Percentiles rank a stretch among this genome's conserved stretches.
These are phyloP conservation scores for Lecanoromycetidae sp. DNA, from an alignment of 2,329 filamentous ascomycete species.

Conservation along the genomic window DNA sequence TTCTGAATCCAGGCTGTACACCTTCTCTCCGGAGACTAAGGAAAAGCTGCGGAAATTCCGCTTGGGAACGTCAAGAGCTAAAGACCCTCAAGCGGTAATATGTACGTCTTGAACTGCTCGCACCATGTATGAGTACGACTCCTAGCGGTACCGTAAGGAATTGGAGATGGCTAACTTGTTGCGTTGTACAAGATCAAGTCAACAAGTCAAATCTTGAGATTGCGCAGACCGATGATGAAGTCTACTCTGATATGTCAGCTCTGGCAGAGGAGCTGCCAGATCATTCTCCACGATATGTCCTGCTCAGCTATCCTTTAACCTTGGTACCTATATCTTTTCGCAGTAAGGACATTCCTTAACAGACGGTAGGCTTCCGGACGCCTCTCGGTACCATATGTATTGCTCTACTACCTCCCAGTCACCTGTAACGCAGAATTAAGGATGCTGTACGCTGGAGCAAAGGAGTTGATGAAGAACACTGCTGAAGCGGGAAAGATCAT, in stretches of 20 bases:
- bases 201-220: slow-evolving; percentile 86
- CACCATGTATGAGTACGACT: slow-evolving; percentile 3
- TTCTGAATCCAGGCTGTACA: slow-evolving; percentile 82
- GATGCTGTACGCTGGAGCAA: slow-evolving; percentile 93
- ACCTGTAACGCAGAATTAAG: slow-evolving; percentile 78
- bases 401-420: slow-evolving; percentile 86
- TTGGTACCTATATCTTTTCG: slow-evolving; percentile 56
- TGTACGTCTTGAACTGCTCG: slow-evolving; percentile 49
- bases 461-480: slow-evolving; percentile 88
- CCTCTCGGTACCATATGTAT: slow-evolving; percentile 79
- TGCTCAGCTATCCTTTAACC: slow-evolving; percentile 83
- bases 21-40: slow-evolving; percentile 82
- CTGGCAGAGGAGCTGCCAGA: slow-evolving; percentile 84
- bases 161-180: slow-evolving; percentile 12
- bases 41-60: slow-evolving; percentile 90
- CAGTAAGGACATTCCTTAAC: slow-evolving; percentile 1
- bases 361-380: slow-evolving; percentile 59
- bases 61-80: slow-evolving; percentile 74
- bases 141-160: background rate
- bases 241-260: slow-evolving; percentile 71
- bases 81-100: slow-evolving; percentile 79
- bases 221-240: slow-evolving; percentile 63
- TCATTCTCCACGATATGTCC: slow-evolving; percentile 75
- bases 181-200: slow-evolving; percentile 56
- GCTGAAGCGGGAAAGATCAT: slow-evolving; percentile 81